Evolutionary conservation across 148 eudicot species (phyloP).

Genomic region (Rhododendron henanense): DNA sequence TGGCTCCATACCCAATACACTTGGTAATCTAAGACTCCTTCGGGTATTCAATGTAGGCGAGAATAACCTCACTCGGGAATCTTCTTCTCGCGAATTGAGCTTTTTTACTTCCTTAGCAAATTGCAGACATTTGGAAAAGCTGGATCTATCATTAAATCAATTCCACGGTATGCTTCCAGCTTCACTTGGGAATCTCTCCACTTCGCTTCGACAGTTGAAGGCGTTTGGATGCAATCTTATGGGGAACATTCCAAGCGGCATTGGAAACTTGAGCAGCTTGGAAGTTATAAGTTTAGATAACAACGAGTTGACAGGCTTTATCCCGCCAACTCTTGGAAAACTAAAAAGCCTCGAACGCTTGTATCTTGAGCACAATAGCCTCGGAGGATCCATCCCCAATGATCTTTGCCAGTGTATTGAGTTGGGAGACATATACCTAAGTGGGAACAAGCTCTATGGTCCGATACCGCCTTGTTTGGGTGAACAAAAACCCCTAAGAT

Average conservation of each 20-base stretch:
- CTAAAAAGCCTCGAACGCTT: constrained; percentile 13
- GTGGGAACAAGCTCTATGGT: constrained; percentile 22
- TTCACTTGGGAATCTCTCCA: constrained; percentile 30
- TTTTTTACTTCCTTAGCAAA: constrained; percentile 27
- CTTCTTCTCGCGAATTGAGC: constrained; percentile 14
- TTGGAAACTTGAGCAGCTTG: constrained; percentile 30
- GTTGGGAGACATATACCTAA: constrained; percentile 28
- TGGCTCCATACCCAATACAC: constrained; percentile 13
- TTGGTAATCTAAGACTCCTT: constrained; percentile 17
- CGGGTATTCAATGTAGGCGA: neutral
- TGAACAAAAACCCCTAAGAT: constrained; percentile 16
- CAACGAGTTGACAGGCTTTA: constrained; percentile 19
- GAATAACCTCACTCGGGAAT: constrained; percentile 13
- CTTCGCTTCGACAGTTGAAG: neutral
- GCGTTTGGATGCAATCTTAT: constrained; percentile 19
- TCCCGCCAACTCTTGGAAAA: constrained; percentile 24
- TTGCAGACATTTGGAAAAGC: constrained; percentile 1
- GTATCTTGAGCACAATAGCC: constrained; percentile 23
- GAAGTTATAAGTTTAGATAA: constrained; percentile 7
- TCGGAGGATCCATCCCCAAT: constrained; percentile 23
- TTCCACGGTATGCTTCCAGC: constrained; percentile 18
- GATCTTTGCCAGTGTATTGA: constrained; percentile 19
- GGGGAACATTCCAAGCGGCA: constrained; percentile 24
- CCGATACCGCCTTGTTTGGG: constrained; percentile 29
- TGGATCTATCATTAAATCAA: constrained; percentile 16